These are phyloP conservation scores for Exophiala mesophila DNA, from an alignment of 2,329 filamentous ascomycete species.

Conservation along the genomic window DNA sequence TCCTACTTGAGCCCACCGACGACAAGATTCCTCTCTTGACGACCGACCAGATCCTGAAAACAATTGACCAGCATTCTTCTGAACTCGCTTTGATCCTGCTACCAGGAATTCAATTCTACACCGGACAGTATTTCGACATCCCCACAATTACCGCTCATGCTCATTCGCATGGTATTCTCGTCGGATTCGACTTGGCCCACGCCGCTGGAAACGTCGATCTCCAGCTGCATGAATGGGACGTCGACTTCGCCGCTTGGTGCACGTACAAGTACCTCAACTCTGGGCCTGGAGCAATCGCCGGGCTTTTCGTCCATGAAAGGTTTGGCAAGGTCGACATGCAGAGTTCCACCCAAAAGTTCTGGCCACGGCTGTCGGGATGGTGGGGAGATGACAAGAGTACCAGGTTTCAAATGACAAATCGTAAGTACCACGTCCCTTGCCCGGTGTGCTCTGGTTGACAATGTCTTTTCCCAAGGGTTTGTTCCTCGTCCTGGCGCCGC, in stretches of 20 bases:
- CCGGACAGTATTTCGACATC: slow-evolving; percentile 83
- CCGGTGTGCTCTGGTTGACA: not conserved
- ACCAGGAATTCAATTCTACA: slow-evolving; percentile 88
- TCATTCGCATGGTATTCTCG: slow-evolving; percentile 62
- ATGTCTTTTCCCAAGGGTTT: slow-evolving; percentile 47
- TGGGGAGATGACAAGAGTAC: slow-evolving; percentile 72
- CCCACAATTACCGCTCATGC: slow-evolving; percentile 72
- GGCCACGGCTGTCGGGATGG: slow-evolving; percentile 70
- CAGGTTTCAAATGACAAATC: slow-evolving; percentile 65
- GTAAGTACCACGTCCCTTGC: slow-evolving; percentile 16
- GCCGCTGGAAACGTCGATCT: slow-evolving; percentile 80
- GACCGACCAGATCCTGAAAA: slow-evolving; percentile 65
- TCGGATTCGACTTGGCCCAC: slow-evolving; percentile 87
- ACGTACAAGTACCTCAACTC: slow-evolving; percentile 95
- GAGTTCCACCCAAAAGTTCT: slow-evolving; percentile 40
- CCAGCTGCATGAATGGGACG: slow-evolving; percentile 80
- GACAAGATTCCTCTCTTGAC: slow-evolving; percentile 54
- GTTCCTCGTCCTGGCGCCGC: slow-evolving; percentile 70
- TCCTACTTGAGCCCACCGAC: slow-evolving; percentile 63
- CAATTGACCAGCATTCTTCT: slow-evolving; percentile 69
- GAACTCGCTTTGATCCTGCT: slow-evolving; percentile 72
- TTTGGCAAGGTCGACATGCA: slow-evolving; percentile 55
- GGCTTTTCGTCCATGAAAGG: slow-evolving; percentile 71
- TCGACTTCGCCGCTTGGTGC: slow-evolving; percentile 90
- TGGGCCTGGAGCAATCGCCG: slow-evolving; percentile 75